Percentiles rank a stretch among this genome's conserved stretches.
Conservation (phyloP, 2,329 filamentous ascomycete genomes). For the Beauveria medogensis region DNA sequence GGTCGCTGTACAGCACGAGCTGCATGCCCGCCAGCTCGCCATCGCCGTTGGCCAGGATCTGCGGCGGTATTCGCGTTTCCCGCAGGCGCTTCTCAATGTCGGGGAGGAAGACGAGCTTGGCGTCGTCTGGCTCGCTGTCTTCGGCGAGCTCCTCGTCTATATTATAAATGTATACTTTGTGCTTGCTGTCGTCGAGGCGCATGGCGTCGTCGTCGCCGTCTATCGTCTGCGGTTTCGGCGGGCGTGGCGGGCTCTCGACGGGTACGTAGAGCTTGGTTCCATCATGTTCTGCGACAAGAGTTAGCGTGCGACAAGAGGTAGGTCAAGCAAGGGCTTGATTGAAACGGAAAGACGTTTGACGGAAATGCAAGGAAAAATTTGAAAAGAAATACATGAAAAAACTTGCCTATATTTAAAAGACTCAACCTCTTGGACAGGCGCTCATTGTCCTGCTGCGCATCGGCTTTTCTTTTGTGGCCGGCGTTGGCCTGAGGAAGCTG, state of each 20-base stretch:
- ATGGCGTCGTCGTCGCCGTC: conserved; percentile 52
- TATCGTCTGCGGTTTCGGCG: conserved; percentile 1
- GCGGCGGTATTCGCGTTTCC: conserved; percentile 59
- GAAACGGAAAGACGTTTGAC: neutral
- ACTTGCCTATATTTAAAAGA: conserved; percentile 70
- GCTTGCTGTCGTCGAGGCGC: conserved; percentile 77
- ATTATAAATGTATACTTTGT: conserved; percentile 86
- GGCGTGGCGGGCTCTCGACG: conserved; percentile 39
- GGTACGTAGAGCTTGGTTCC: conserved; percentile 59
- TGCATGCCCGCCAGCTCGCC: conserved; percentile 54
- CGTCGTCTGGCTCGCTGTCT: conserved; percentile 34
- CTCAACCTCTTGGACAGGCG: conserved; percentile 79
- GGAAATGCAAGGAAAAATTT: neutral
- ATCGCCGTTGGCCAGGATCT: conserved; percentile 51
- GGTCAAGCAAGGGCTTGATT: no score
- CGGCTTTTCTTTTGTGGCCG: conserved; percentile 51
- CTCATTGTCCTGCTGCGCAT: conserved; percentile 50
- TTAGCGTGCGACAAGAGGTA: neutral
- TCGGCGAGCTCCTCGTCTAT: conserved; percentile 76
- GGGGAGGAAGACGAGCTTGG: conserved; percentile 68
- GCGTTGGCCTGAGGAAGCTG: conserved; percentile 14
- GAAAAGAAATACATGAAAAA: neutral
- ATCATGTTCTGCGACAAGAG: conserved; percentile 44
- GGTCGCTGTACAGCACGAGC: conserved; percentile 79
- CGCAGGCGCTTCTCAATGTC: conserved; percentile 77